These are phyloP conservation scores for Dactylellina drechsleri DNA, from an alignment of 2,329 filamentous ascomycete genomes.

Conservation along the genomic window DNA sequence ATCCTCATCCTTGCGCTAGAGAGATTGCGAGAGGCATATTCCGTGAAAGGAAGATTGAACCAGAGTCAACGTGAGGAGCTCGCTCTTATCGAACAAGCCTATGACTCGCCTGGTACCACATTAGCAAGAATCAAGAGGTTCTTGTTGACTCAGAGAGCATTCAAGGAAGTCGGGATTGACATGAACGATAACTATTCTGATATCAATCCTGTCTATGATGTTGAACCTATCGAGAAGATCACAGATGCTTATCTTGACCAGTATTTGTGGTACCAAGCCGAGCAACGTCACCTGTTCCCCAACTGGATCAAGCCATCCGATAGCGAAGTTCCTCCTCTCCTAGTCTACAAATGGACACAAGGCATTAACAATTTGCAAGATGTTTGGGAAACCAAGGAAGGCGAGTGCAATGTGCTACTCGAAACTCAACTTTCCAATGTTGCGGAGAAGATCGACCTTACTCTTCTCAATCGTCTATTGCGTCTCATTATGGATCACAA, in stretches of 20 bases:
- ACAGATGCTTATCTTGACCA: conserved; percentile 98
- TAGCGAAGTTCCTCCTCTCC: conserved; percentile 91
- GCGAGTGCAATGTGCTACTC: conserved; percentile 98
- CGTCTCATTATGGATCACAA: conserved; percentile 99
- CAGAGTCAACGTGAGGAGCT: conserved; percentile 97
- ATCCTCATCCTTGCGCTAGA: conserved; percentile 96
- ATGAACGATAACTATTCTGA: conserved; percentile 99
- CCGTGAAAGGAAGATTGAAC: conserved; percentile 94
- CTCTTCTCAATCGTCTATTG: conserved; percentile 89
- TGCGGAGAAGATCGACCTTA: conserved; percentile 98
- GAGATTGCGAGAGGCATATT: conserved; percentile 92
- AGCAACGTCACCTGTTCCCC: conserved; percentile 95
- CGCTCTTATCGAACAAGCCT: conserved; percentile 96
- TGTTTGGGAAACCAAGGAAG: conserved; percentile 92
- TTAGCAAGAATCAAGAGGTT: conserved; percentile 97
- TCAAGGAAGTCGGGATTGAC: conserved; percentile 99
- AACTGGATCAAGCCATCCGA: conserved; percentile 99
- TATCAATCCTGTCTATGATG: conserved; percentile 98
- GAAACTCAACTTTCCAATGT: conserved; percentile 99
- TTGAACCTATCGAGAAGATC: conserved; percentile 99
- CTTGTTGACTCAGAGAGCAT: conserved; percentile 93
- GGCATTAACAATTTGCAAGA: conserved; percentile 97
- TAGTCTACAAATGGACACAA: conserved; percentile 99
- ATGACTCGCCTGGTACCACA: conserved; percentile 96
- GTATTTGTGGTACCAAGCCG: conserved; percentile 98